These are phyloP conservation scores for Aureobasidium subglaciale DNA, from an alignment of 2,329 filamentous ascomycete genomes.

Conservation along the genomic window DNA sequence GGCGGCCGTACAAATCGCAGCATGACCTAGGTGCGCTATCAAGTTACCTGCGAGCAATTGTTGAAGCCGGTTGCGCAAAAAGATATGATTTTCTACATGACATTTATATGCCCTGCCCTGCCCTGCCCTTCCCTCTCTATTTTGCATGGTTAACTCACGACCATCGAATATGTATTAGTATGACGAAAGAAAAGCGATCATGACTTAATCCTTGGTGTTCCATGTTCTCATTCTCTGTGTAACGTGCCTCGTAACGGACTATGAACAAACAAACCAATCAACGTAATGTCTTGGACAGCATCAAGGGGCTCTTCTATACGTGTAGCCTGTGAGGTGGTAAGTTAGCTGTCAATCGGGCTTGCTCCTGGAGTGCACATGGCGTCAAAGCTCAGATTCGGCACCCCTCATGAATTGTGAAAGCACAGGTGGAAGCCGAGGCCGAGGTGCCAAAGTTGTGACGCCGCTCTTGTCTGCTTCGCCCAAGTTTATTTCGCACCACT, in stretches of 20 bases:
- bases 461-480: not conserved
- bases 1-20: slow-evolving; percentile 12
- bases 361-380: too few relatives aligned
- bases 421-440: not conserved
- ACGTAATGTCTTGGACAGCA: too few relatives aligned
- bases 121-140: slow-evolving; percentile 7
- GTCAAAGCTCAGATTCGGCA: not conserved
- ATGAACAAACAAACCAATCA: too few relatives aligned
- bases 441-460: slow-evolving; percentile 5
- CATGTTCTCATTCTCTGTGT: not conserved
- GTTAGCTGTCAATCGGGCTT: too few relatives aligned
- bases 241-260: not conserved
- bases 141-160: slow-evolving; percentile 8
- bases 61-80: slow-evolving; percentile 14
- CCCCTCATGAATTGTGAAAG: slow-evolving; percentile 1
- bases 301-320: too few relatives aligned
- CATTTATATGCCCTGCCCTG: slow-evolving; percentile 13
- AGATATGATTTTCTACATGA: slow-evolving; percentile 15
- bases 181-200: slow-evolving; percentile 15
- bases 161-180: slow-evolving; percentile 15
- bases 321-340: too few relatives aligned
- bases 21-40: slow-evolving; percentile 10
- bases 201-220: not conserved
- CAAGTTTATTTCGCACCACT: not conserved
- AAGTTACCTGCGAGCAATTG: slow-evolving; percentile 14